phyloP scores from a whole-genome alignment of 2,329 filamentous ascomycete genomes.

The Teratosphaeria pseudoeucalypti region DNA sequence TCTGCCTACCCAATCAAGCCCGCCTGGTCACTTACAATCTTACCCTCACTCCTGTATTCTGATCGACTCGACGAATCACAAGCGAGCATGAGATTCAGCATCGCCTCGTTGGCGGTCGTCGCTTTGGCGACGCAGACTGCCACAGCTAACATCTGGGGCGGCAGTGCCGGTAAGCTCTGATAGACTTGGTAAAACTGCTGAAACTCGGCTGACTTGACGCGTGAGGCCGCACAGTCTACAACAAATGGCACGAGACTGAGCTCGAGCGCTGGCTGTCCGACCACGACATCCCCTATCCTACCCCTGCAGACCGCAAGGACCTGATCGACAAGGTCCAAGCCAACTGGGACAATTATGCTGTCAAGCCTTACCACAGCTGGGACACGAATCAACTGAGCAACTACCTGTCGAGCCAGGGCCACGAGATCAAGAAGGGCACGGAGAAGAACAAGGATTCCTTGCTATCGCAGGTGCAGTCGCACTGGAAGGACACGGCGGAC shows the following conservation, averaged over 20 bases:
- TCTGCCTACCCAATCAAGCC: background rate
- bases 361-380: slow-evolving; percentile 68
- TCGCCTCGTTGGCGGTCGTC: slow-evolving; percentile 58
- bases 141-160: slow-evolving; percentile 72
- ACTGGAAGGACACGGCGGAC: slow-evolving; percentile 72
- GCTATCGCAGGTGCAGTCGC: slow-evolving; percentile 56
- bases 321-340: slow-evolving; percentile 82
- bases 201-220: slow-evolving; percentile 19
- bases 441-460: slow-evolving; percentile 60
- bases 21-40: background rate
- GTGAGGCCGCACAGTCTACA: slow-evolving; percentile 58
- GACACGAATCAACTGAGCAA: slow-evolving; percentile 55
- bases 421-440: slow-evolving; percentile 56
- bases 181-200: background rate
- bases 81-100: slow-evolving; percentile 61
- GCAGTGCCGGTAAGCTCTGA: slow-evolving; percentile 58
- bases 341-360: slow-evolving; percentile 75
- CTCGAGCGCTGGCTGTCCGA: slow-evolving; percentile 94
- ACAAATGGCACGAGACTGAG: slow-evolving; percentile 98
- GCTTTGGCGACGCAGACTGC: slow-evolving; percentile 56
- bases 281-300: slow-evolving; percentile 83
- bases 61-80: slow-evolving; percentile 2
- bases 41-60: background rate
- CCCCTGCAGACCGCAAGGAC: slow-evolving; percentile 81
- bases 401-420: slow-evolving; percentile 61